Evolutionary conservation across 148 eudicot genomes (phyloP).

Genomic region (Drosera capensis): DNA sequence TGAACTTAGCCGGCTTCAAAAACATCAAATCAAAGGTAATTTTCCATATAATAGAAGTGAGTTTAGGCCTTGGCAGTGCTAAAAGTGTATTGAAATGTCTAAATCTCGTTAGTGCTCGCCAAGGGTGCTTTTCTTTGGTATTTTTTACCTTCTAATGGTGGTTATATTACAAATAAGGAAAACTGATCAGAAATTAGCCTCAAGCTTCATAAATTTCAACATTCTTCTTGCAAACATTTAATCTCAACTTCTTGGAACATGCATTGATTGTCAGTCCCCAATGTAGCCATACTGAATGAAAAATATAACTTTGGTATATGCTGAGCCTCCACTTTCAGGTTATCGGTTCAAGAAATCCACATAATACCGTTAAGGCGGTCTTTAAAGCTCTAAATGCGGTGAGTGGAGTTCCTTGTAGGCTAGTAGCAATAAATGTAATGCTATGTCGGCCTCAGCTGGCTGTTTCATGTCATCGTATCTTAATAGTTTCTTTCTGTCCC

Average conservation of each 20-base stretch:
- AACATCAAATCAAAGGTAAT: conserved; percentile 86
- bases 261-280: background rate
- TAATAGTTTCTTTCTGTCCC: background rate
- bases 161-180: too few relatives aligned
- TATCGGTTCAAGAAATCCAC: conserved; percentile 80
- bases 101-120: too few relatives aligned
- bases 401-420: conserved; percentile 11
- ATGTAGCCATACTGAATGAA: background rate
- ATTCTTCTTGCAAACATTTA: too few relatives aligned
- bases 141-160: too few relatives aligned
- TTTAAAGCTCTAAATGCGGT: conserved; percentile 86
- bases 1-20: conserved; percentile 78
- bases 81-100: background rate
- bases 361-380: conserved; percentile 79
- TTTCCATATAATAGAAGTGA: background rate
- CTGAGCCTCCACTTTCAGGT: conserved; percentile 29
- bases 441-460: too few relatives aligned
- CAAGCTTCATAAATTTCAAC: too few relatives aligned
- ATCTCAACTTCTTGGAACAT: too few relatives aligned
- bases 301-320: background rate
- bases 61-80: background rate
- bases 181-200: too few relatives aligned
- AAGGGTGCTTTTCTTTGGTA: too few relatives aligned
- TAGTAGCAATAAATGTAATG: too few relatives aligned
- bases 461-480: background rate